A percentile compares a stretch with the other conserved stretches of the same genome.
Conservation (phyloP, 257 asterid genomes). For the Solanum chmielewskii region DNA sequence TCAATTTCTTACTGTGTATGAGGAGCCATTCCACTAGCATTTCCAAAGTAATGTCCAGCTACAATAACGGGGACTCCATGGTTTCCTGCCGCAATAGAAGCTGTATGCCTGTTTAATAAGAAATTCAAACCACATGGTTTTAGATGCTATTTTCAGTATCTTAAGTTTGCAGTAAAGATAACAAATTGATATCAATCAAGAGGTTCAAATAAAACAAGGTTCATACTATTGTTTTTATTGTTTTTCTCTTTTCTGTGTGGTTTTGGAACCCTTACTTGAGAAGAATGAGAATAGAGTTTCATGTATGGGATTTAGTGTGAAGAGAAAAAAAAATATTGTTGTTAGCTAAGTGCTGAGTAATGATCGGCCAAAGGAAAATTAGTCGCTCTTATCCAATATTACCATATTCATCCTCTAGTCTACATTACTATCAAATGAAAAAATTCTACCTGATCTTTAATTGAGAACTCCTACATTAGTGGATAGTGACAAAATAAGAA, state of each 20-base stretch:
- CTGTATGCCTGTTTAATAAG: constrained; percentile 66
- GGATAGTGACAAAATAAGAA: neutral
- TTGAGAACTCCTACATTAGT: neutral
- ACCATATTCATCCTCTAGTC: neutral
- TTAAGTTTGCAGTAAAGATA: neutral
- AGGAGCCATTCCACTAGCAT: constrained; percentile 99
- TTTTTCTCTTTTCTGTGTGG: neutral
- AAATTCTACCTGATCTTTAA: neutral
- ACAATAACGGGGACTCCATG: constrained; percentile 87
- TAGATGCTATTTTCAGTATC: neutral
- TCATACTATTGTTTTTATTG: neutral
- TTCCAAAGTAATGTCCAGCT: constrained; percentile 84
- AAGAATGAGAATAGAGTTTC: neutral
- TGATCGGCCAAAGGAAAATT: neutral
- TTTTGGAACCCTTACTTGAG: neutral
- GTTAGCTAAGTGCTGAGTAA: neutral
- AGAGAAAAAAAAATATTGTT: neutral
- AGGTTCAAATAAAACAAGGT: neutral
- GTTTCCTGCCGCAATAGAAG: constrained; percentile 92
- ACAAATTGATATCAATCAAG: neutral
- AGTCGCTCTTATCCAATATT: neutral
- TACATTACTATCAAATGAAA: neutral
- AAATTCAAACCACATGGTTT: neutral
- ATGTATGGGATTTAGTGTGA: neutral
- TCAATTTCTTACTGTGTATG: constrained; percentile 75